Evolutionary conservation across 2,329 filamentous ascomycete species (phyloP).

Genomic region (Ceratocystis lukuohia): DNA sequence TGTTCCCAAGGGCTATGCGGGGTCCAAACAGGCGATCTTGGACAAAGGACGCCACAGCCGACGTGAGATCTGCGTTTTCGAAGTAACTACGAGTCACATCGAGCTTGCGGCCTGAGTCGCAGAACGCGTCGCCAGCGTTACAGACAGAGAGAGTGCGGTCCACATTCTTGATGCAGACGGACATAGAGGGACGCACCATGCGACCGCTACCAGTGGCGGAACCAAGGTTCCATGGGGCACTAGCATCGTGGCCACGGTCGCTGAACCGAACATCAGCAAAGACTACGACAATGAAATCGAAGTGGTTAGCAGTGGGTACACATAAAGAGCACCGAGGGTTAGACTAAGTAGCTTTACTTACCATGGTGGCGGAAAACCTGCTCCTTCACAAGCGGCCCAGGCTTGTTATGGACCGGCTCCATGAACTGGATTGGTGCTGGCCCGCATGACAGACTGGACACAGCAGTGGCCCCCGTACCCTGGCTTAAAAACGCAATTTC

Average conservation of each 20-base stretch:
- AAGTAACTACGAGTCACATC: conserved; percentile 1
- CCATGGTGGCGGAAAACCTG: neutral
- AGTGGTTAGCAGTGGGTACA: neutral
- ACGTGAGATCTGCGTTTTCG: neutral
- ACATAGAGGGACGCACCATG: conserved; percentile 4
- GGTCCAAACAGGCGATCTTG: conserved; percentile 1
- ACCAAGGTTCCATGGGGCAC: conserved; percentile 1
- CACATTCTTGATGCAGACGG: neutral
- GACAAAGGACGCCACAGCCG: neutral
- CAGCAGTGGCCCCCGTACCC: conserved; percentile 7
- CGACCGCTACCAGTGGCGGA: neutral
- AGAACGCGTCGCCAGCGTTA: conserved; percentile 3
- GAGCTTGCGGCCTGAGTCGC: neutral
- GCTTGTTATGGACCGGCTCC: neutral
- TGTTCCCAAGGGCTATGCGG: neutral
- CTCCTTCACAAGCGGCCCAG: neutral
- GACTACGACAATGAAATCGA: neutral
- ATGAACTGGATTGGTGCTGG: conserved; percentile 5
- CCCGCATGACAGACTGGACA: conserved; percentile 4
- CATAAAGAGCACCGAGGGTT: neutral
- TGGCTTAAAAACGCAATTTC: conserved; percentile 8
- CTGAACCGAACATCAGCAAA: conserved; percentile 11
- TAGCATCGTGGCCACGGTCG: conserved; percentile 8
- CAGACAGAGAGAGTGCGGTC: conserved; percentile 8
- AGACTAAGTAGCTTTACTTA: neutral